Evolutionary conservation across 179 eudicot species (phyloP), one percentile per base, ranked within the genome.

Genomic region (Kewa caespitosa): DNA sequence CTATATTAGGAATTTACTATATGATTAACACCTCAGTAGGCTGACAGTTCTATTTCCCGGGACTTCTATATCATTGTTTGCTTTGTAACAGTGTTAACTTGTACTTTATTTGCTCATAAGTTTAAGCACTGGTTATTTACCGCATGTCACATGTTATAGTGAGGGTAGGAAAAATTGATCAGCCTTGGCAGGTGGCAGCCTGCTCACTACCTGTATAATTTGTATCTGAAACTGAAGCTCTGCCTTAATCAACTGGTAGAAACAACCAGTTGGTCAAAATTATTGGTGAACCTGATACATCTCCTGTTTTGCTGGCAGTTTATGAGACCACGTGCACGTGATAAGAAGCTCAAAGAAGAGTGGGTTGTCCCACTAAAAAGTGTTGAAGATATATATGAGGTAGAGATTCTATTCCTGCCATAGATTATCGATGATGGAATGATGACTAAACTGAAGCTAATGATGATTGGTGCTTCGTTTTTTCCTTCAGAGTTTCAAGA

Each of bases 251-350:
- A 1, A 50, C 57, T 50, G 57, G 25, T 50, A 50, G 1, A 50
- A 50, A 50, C 18, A 0, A 22, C 57, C 25, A 8, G 55, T 22
- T 74, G 27, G 32, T 62, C 15, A 42, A 38, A 39, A 27, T 52
- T 8, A 46, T n/a, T 32, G 23, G 54, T 34, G 18, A 25, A 27
- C 31, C 60, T 55, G 32, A 70, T 43, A 38, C 13, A 27, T 66
- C 34, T 69, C 37, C 57, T 65, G 62, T 27, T 54, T 34, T 50
- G n/a, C 31, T 75, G 62, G 77, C 89, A 95, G 99, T 95, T 95
- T 86, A 89, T 93, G 97, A 84, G 91, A 41, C 93, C 97, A 71
- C 93, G 97, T 69, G 77, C 97, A 68, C 97, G 95, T 78, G 88
- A 89, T 74, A 92, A 89, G 91, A 95, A 95, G 84, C 90, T 93